phyloP scores from a whole-genome alignment of 2,329 filamentous ascomycete genomes.

The Nemania sp. region DNA sequence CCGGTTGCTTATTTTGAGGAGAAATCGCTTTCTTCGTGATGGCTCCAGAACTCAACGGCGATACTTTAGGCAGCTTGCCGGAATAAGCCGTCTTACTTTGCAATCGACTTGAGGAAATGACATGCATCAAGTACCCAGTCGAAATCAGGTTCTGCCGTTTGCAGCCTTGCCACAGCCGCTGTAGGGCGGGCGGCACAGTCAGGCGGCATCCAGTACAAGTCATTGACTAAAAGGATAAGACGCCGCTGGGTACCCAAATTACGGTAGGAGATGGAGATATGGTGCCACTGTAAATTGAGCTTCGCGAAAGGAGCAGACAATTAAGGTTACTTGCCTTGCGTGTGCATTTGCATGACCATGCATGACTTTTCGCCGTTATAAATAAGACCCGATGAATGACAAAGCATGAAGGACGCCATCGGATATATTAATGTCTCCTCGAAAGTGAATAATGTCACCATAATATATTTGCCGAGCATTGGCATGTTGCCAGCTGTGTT shows the following conservation, averaged over 20 bases:
- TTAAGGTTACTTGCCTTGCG: constrained; percentile 29
- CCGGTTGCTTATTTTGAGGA: not conserved
- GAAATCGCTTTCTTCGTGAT: not conserved
- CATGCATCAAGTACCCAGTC: not conserved
- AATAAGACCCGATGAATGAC: constrained; percentile 16
- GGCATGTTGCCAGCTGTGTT: constrained; percentile 8
- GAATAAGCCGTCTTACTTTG: constrained; percentile 5
- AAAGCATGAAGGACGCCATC: not conserved
- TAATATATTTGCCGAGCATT: constrained; percentile 25
- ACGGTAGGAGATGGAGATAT: constrained; percentile 3
- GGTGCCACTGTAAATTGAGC: constrained; percentile 15
- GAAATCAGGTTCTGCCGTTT: constrained; percentile 8
- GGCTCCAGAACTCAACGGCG: not conserved
- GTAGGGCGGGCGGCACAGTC: not conserved
- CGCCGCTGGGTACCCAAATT: not conserved
- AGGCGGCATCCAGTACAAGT: not conserved
- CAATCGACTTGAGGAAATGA: not conserved
- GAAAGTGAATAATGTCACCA: constrained; percentile 20
- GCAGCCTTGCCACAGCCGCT: constrained; percentile 11
- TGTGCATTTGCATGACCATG: constrained; percentile 25
- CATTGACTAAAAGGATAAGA: not conserved
- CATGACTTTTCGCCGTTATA: constrained; percentile 17
- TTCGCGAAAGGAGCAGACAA: constrained; percentile 18
- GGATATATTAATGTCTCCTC: constrained; percentile 9
- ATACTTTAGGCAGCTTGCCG: not conserved